Base-by-base conservation (phyloP, 345 rosid genomes). In the Murraya paniculata region DNA sequence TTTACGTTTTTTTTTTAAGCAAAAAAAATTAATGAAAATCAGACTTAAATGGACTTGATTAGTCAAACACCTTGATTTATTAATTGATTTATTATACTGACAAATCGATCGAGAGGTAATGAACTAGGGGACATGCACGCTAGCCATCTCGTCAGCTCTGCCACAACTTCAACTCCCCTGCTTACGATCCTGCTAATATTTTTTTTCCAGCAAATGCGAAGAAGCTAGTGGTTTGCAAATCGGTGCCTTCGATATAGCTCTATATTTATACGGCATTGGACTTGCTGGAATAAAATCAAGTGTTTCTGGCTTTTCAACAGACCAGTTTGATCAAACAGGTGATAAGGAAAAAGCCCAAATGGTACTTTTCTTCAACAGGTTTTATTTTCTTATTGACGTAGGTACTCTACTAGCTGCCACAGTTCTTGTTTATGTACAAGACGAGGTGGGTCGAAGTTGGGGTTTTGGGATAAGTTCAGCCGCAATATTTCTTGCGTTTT, bases 271-370 rank as follows among this genome's bases (percentile, higher is more conserved):
- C 18, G 64, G 53, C 35, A 30, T 33, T 33, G 35, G 4, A 33
- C 36, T 65, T 33, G 72, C 64, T 10, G 80, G 80, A 25, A 28
- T 81, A 55, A 81, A 81, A 62, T 81, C 80, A 3, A 81, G 83
- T 24, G 73, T 76, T 39, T 76, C 74, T 4, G 68, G 68, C 14
- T 58, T 81, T 25, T 80, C 73, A 56, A 38, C 83, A 39, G 55
- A 71, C 60, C 80, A 81, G 57, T 81, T 76, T 58, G 80, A 81
- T 57, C 38, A 64, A 38, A 81, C 30, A 4, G 58, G 71, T 39
- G 68, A 70, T 14, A 81, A 76, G 72, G 83, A 80, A 33, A 81
- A 71, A 31, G 22, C 9, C 2, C 72, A 75, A 62, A 71, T 70
- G 80, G 38, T 33, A 4, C 28, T 13, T 57, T 80, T 76, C 57